Evolutionary conservation across 106 monocot species (phyloP).

Genomic region (Allium cepa): DNA sequence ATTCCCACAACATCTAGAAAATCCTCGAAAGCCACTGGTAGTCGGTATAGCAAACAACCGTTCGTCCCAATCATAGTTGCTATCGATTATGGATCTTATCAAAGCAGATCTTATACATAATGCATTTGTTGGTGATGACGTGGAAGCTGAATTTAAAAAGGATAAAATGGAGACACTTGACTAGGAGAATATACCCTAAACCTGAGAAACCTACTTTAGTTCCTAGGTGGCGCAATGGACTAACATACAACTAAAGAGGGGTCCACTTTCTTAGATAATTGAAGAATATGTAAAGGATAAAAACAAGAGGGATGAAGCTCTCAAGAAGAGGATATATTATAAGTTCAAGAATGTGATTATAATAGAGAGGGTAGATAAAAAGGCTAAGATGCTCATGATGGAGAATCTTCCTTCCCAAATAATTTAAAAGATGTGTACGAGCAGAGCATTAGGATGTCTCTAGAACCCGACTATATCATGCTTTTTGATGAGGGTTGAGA

Average conservation of each 20-base stretch:
- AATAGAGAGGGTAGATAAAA: constrained; percentile 77
- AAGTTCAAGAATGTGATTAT: constrained; percentile 87
- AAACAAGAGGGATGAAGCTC: constrained; percentile 76
- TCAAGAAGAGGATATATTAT: constrained; percentile 87
- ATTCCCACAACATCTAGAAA: too few species aligned
- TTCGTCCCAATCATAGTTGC: too few species aligned
- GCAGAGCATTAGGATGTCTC: constrained; percentile 82
- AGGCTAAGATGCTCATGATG: constrained; percentile 71
- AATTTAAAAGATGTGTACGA: constrained; percentile 81
- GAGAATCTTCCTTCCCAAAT: constrained; percentile 68
- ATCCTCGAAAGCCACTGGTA: too few species aligned
- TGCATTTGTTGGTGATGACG: constrained; percentile 39
- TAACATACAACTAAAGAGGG: constrained; percentile 72
- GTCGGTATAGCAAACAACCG: too few species aligned
- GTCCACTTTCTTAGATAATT: constrained; percentile 71
- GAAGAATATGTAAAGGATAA: constrained; percentile 74
- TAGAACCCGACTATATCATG: constrained; percentile 73
- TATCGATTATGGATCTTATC: too few species aligned
- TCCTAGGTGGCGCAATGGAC: constrained; percentile 99
- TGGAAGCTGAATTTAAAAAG: constrained; percentile 82
- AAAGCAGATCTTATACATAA: constrained; percentile 46
- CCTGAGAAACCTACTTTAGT: constrained; percentile 82
- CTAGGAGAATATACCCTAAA: constrained; percentile 45
- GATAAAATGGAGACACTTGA: constrained; percentile 42
- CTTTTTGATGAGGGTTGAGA: too few species aligned